Evolutionary conservation across 2,329 filamentous ascomycete genomes (phyloP).

Genomic region (Hortaea sp.): DNA sequence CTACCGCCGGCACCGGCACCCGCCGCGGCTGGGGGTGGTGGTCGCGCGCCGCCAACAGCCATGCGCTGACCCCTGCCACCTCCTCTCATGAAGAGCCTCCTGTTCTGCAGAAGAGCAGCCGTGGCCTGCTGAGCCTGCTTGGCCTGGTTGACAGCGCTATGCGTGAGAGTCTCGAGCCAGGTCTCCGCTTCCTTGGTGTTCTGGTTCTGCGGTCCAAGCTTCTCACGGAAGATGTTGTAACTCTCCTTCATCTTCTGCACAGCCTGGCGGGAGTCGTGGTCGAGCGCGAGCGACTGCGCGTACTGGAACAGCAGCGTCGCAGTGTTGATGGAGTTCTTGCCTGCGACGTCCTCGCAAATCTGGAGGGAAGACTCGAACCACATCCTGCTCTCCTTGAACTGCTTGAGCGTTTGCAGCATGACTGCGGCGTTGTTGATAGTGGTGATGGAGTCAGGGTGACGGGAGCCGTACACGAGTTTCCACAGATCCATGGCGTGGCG

Average conservation of each 20-base stretch:
- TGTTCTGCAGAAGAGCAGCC: constrained; percentile 17
- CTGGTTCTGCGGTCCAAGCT: constrained; percentile 81
- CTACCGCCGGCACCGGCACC: neutral
- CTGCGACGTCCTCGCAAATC: constrained; percentile 83
- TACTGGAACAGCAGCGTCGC: constrained; percentile 96
- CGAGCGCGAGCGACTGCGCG: constrained; percentile 87
- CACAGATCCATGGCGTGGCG: constrained; percentile 89
- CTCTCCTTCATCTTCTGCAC: constrained; percentile 92
- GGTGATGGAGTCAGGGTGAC: constrained; percentile 95
- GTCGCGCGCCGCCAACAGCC: constrained; percentile 44
- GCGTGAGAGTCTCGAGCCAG: constrained; percentile 92
- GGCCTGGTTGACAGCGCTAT: constrained; percentile 87
- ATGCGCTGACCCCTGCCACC: constrained; percentile 35
- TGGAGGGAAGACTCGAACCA: constrained; percentile 94
- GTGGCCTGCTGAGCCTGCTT: constrained; percentile 83
- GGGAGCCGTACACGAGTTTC: constrained; percentile 91
- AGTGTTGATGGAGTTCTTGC: constrained; percentile 78
- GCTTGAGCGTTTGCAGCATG: constrained; percentile 93
- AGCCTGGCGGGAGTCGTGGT: constrained; percentile 85
- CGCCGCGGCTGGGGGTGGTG: constrained; percentile 47
- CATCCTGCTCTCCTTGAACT: constrained; percentile 83
- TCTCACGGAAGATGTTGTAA: constrained; percentile 84
- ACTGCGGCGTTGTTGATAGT: constrained; percentile 98
- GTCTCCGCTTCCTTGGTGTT: constrained; percentile 97
- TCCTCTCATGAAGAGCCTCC: constrained; percentile 16